A percentile compares a stretch with the other conserved stretches of the same genome.
Evolutionary conservation across 139 green algal genomes (phyloP).

Genomic region (Axilococcus clingmanii): DNA sequence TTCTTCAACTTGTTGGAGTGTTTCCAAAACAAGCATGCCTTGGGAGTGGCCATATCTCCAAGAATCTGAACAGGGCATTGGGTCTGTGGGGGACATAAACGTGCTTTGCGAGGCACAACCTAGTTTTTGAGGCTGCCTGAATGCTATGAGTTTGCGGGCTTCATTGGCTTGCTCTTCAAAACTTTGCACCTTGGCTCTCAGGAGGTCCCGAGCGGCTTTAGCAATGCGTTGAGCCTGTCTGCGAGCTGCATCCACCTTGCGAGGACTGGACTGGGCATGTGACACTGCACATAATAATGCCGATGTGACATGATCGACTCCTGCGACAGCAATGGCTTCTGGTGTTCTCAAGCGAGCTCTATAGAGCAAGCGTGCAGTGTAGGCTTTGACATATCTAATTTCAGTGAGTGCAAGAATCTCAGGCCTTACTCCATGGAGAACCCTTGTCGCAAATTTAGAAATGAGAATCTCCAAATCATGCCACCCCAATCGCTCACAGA

Average conservation of each 20-base stretch:
- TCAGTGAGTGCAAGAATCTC: slow-evolving; percentile 74
- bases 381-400: slow-evolving; percentile 49
- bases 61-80: no score
- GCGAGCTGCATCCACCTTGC: not conserved
- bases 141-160: no score
- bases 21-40: no score
- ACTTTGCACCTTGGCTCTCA: no score
- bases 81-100: no score
- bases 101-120: no score
- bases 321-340: slow-evolving; percentile 47
- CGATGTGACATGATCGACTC: slow-evolving; percentile 27
- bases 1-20: no score
- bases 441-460: slow-evolving; percentile 56
- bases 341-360: slow-evolving; percentile 59
- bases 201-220: no score
- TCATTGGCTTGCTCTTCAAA: no score
- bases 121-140: no score
- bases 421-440: slow-evolving; percentile 45
- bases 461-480: slow-evolving; percentile 62
- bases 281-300: no score
- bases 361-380: slow-evolving; percentile 65
- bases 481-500: slow-evolving; percentile 73
- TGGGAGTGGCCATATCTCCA: no score
- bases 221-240: slow-evolving; percentile 36
- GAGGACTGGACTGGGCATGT: not conserved